phyloP scores from a whole-genome alignment of 768 basidiomycete species.

The Amanita subjunquillea region DNA sequence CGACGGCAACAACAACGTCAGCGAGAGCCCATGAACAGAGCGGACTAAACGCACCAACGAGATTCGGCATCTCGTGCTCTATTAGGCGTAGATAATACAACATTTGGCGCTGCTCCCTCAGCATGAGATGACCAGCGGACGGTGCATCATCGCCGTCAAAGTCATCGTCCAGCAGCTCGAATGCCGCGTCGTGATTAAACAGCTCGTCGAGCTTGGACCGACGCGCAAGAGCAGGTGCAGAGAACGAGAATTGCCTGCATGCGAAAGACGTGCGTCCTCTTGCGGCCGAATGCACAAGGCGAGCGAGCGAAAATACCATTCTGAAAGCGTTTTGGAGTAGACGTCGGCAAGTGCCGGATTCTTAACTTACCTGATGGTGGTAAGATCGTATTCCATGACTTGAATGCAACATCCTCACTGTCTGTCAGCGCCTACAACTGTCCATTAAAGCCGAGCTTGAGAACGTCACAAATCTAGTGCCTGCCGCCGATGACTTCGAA shows the following conservation, averaged over 20 bases:
- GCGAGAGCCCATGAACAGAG: slow-evolving; percentile 3
- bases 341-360: background rate
- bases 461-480: slow-evolving; percentile 61
- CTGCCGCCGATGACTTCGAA: slow-evolving; percentile 60
- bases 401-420: background rate
- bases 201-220: slow-evolving; percentile 30
- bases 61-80: slow-evolving; percentile 80
- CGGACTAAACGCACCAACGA: slow-evolving; percentile 49
- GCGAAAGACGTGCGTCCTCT: background rate
- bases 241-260: slow-evolving; percentile 14
- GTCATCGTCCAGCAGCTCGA: slow-evolving; percentile 33
- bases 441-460: slow-evolving; percentile 77
- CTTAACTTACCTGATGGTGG: slow-evolving; percentile 32
- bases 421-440: slow-evolving; percentile 41
- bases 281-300: slow-evolving; percentile 4
- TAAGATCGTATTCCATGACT: slow-evolving; percentile 20
- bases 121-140: slow-evolving; percentile 57
- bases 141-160: slow-evolving; percentile 54
- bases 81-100: slow-evolving; percentile 77
- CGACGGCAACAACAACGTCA: slow-evolving; percentile 1
- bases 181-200: slow-evolving; percentile 27
- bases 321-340: background rate
- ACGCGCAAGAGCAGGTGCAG: slow-evolving; percentile 20
- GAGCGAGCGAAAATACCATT: background rate
- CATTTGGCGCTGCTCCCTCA: slow-evolving; percentile 65